A percentile compares a stretch with the other conserved stretches of the same genome.
These are phyloP conservation scores for Liriodendron chinense DNA, from an alignment of 164 flowering plant genomes.

Conservation along the genomic window DNA sequence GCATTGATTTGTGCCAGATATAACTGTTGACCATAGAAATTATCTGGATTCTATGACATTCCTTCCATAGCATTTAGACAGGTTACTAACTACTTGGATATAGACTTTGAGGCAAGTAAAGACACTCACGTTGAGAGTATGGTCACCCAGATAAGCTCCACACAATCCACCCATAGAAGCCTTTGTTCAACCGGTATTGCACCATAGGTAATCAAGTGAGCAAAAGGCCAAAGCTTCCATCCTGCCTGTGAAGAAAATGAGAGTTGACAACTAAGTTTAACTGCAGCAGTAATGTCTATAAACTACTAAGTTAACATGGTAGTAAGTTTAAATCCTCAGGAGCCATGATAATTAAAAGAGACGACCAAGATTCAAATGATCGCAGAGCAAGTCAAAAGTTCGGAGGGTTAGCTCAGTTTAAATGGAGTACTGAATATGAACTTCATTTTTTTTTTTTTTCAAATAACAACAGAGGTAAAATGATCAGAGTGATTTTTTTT, in stretches of 20 bases:
- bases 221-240: slow-evolving; percentile 99
- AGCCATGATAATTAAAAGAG: no score
- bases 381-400: background rate
- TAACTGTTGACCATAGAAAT: no score
- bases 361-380: background rate
- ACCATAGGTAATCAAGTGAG: slow-evolving; percentile 90
- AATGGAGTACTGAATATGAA: no score
- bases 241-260: slow-evolving; percentile 68
- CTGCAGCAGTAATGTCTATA: background rate
- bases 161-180: slow-evolving; percentile 97
- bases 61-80: no score
- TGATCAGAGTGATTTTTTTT: no score
- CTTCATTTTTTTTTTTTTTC: no score
- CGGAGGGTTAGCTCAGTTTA: background rate
- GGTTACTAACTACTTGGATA: no score
- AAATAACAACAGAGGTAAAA: no score
- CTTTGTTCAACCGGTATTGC: slow-evolving; percentile 87
- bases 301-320: background rate
- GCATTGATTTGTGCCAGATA: no score
- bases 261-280: background rate
- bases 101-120: no score
- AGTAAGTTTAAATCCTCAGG: no score
- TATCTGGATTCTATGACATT: no score
- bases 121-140: slow-evolving; percentile 83
- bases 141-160: slow-evolving; percentile 96